These are phyloP conservation scores for Seiridium unicorne DNA, from an alignment of 2,329 filamentous ascomycete genomes.

Conservation along the genomic window DNA sequence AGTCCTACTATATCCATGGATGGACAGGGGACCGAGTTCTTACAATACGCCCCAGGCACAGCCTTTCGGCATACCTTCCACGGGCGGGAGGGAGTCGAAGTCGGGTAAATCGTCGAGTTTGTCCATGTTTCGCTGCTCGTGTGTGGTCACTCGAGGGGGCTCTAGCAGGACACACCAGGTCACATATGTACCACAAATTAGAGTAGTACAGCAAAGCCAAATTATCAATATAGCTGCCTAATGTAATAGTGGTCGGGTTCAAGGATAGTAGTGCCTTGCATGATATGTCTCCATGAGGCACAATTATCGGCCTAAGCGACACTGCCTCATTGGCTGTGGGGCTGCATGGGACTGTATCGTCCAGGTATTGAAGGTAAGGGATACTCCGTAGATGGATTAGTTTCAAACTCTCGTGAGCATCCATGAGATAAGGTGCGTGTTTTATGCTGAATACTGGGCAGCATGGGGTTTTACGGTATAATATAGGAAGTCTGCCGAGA, in stretches of 20 bases:
- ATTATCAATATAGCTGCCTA: not conserved
- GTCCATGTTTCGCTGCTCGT: not conserved
- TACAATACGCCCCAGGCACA: constrained; percentile 13
- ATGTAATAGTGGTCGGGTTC: not conserved
- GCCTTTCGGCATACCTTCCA: constrained; percentile 6
- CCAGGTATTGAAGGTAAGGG: no score
- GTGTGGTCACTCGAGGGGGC: not conserved
- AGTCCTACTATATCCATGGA: not conserved
- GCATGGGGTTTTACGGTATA: no score
- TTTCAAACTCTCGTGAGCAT: no score
- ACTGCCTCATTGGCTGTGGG: not conserved
- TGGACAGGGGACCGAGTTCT: not conserved
- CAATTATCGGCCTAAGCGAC: not conserved
- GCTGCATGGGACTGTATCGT: not conserved
- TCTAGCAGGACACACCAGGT: not conserved
- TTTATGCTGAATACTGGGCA: no score
- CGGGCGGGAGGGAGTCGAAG: constrained; percentile 8
- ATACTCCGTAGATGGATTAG: no score
- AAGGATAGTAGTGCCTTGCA: not conserved
- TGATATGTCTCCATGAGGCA: not conserved
- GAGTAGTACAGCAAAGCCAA: not conserved
- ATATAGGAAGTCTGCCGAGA: no score
- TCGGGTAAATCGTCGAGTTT: constrained; percentile 6
- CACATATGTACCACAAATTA: not conserved
- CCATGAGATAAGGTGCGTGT: no score